A percentile compares a stretch with the other conserved stretches of the same genome.
phyloP scores from a whole-genome alignment of 352 stramenopile genomes.

The Phytophthora pseudosyringae region DNA sequence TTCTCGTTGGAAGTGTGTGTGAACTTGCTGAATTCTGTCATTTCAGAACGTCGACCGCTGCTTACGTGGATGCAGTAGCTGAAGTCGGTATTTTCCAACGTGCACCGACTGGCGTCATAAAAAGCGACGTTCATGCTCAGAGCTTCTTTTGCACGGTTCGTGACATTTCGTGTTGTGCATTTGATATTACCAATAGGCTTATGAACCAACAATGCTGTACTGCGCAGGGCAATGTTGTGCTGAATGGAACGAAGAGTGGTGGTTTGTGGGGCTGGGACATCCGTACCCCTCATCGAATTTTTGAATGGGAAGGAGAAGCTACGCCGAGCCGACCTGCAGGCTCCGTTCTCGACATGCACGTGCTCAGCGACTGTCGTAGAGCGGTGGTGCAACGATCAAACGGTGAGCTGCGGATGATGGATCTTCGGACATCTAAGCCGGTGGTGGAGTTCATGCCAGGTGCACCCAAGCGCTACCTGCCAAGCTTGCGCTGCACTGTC shows the following conservation, averaged over 20 bases:
- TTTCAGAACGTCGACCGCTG: conserved; percentile 21
- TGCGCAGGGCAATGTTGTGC: conserved; percentile 42
- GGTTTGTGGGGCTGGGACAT: conserved; percentile 62
- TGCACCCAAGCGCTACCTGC: conserved; percentile 35
- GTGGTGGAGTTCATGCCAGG: conserved; percentile 45
- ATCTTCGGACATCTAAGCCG: conserved; percentile 49
- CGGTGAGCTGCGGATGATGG: conserved; percentile 49
- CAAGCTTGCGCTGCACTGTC: conserved; percentile 42
- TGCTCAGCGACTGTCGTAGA: conserved; percentile 47
- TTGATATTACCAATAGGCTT: not conserved
- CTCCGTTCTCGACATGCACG: conserved; percentile 45
- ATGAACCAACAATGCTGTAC: conserved; percentile 1
- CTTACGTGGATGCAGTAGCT: conserved; percentile 30
- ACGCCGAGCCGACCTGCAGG: conserved; percentile 2
- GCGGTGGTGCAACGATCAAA: conserved; percentile 55
- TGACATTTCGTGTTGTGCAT: conserved; percentile 1
- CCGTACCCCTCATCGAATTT: conserved; percentile 35
- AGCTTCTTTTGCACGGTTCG: conserved; percentile 44
- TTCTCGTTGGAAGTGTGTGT: not conserved
- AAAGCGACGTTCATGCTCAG: conserved; percentile 53
- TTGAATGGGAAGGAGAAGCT: conserved; percentile 26
- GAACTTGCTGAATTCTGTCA: not conserved
- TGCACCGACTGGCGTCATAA: conserved; percentile 38
- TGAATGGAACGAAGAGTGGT: conserved; percentile 59
- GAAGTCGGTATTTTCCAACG: conserved; percentile 5